Percentiles rank a stretch among this genome's conserved stretches.
phyloP scores from a whole-genome alignment of 768 basidiomycete species.

The Lentinula lateritia region DNA sequence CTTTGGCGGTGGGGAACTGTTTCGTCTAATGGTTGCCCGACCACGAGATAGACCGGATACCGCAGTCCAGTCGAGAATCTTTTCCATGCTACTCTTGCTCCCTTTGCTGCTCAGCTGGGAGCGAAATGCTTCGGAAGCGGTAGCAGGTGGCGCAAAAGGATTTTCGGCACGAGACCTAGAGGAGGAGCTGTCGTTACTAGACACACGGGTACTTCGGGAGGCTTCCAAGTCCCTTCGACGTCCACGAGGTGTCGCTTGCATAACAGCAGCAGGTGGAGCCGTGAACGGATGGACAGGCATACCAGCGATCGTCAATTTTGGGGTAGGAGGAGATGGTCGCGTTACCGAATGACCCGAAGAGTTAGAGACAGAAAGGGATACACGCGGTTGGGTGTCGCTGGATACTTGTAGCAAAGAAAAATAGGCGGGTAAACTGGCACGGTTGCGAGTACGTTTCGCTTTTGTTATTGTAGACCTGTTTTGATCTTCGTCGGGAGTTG shows the following conservation, averaged over 20 bases:
- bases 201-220: slow-evolving; percentile 22
- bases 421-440: slow-evolving; percentile 69
- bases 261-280: slow-evolving; percentile 19
- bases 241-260: slow-evolving; percentile 46
- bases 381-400: slow-evolving; percentile 24
- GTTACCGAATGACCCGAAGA: slow-evolving; percentile 43
- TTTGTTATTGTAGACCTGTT: slow-evolving; percentile 23
- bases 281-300: slow-evolving; percentile 17
- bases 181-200: slow-evolving; percentile 27
- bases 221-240: slow-evolving; percentile 37
- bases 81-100: slow-evolving; percentile 28
- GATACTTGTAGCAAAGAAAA: slow-evolving; percentile 65
- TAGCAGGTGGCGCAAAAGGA: not conserved
- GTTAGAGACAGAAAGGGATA: slow-evolving; percentile 35
- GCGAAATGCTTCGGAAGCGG: slow-evolving; percentile 9
- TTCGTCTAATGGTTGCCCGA: slow-evolving; percentile 32
- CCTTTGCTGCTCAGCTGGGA: slow-evolving; percentile 14
- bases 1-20: slow-evolving; percentile 52
- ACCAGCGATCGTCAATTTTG: slow-evolving; percentile 38
- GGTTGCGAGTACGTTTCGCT: slow-evolving; percentile 52
- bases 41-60: slow-evolving; percentile 36
- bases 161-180: slow-evolving; percentile 36
- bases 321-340: slow-evolving; percentile 57
- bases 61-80: slow-evolving; percentile 43
- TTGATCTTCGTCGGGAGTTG: slow-evolving; percentile 3